A percentile compares a stretch with the other conserved stretches of the same genome.
Evolutionary conservation across 2,329 filamentous ascomycete genomes (phyloP).

Genomic region (Diaporthe citrichinensis): DNA sequence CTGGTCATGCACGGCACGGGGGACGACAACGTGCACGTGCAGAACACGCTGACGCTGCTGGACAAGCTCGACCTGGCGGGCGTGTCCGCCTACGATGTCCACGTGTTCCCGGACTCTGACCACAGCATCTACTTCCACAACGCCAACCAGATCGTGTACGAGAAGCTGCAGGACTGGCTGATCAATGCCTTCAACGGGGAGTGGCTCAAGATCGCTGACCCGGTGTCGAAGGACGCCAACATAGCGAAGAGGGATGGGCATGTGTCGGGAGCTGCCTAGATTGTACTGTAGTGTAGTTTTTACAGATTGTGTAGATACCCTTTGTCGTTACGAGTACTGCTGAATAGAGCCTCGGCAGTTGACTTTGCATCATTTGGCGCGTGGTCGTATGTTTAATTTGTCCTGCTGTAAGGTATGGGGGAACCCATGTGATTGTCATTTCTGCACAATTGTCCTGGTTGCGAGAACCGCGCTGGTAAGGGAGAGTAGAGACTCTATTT

Average conservation of each 20-base stretch:
- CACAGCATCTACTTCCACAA: constrained; percentile 97
- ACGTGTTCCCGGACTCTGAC: constrained; percentile 96
- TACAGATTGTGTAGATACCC: constrained; percentile 30
- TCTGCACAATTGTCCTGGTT: not conserved
- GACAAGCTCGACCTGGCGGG: constrained; percentile 86
- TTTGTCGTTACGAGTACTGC: not conserved
- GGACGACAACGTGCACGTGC: constrained; percentile 98
- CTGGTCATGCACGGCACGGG: constrained; percentile 96
- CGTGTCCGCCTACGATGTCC: constrained; percentile 95
- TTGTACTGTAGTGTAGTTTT: constrained; percentile 15
- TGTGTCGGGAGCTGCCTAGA: not conserved
- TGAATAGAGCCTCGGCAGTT: not conserved
- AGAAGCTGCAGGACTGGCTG: constrained; percentile 91
- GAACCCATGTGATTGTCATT: too few relatives aligned
- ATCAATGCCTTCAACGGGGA: constrained; percentile 98
- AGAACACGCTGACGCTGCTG: constrained; percentile 89
- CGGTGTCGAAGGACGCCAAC: constrained; percentile 58
- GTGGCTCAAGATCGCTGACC: constrained; percentile 76
- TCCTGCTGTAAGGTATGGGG: too few relatives aligned
- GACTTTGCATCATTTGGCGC: not conserved
- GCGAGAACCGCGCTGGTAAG: not conserved
- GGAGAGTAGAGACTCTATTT: not conserved
- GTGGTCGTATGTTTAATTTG: not conserved
- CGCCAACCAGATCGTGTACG: constrained; percentile 90
- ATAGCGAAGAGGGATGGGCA: constrained; percentile 36